A percentile compares a stretch with the other conserved stretches of the same genome.
Evolutionary conservation across 305 asterid species (phyloP).

Genomic region (Withania somnifera): DNA sequence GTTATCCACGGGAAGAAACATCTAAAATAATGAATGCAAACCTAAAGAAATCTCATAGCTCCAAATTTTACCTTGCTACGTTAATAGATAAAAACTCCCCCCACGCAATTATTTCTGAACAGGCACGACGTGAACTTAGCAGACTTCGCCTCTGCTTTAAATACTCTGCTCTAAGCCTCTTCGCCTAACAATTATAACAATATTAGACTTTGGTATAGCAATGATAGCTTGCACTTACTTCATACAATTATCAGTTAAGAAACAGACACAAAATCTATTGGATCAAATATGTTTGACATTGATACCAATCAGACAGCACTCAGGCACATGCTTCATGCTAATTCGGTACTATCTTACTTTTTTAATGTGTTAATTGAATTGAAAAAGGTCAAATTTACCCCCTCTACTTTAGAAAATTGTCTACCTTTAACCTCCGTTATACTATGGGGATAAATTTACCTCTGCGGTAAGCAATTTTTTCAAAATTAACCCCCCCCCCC

Average conservation of each 20-base stretch:
- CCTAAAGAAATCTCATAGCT: neutral
- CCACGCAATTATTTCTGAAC: constrained; percentile 8
- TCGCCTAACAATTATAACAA: constrained; percentile 1
- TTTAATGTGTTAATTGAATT: neutral
- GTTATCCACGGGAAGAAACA: neutral
- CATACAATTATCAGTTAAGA: neutral
- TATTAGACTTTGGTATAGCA: neutral
- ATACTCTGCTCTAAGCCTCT: constrained; percentile 16
- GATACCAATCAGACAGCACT: neutral
- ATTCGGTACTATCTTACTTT: neutral
- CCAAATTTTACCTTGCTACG: constrained; percentile 11
- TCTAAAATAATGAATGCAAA: neutral
- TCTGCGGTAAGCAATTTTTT: neutral
- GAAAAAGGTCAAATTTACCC: neutral
- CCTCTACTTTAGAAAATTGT: neutral
- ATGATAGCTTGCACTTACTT: neutral
- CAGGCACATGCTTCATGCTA: neutral
- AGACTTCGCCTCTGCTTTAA: constrained; percentile 9
- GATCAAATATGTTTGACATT: neutral
- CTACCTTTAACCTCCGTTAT: neutral
- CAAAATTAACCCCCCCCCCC: neutral
- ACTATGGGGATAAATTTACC: neutral
- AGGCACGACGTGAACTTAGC: neutral
- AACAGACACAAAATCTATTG: neutral
- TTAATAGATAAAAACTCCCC: constrained; percentile 8